Evolutionary conservation across 2,329 filamentous ascomycete species (phyloP).

Genomic region (Aspergillus alliaceus): DNA sequence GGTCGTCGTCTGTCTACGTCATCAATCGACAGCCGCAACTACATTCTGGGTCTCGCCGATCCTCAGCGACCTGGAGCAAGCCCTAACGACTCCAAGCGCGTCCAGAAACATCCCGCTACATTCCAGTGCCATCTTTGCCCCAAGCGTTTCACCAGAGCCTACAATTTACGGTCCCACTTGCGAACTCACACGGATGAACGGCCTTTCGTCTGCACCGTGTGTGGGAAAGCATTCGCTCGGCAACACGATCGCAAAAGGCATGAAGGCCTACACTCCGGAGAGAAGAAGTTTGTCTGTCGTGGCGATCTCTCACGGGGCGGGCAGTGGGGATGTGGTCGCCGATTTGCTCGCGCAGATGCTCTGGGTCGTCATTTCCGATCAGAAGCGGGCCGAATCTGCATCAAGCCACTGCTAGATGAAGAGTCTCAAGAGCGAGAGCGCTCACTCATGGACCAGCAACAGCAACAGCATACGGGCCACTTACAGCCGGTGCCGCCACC

Average conservation of each 20-base stretch:
- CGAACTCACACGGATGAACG: conserved; percentile 96
- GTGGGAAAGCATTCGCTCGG: conserved; percentile 93
- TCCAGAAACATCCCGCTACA: conserved; percentile 95
- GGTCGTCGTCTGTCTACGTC: conserved; percentile 46
- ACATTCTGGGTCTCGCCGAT: conserved; percentile 89
- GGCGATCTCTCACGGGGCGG: conserved; percentile 81
- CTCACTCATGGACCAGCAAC: conserved; percentile 69
- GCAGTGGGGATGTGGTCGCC: conserved; percentile 88
- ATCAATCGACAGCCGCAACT: conserved; percentile 61
- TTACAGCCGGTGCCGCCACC: conserved; percentile 57
- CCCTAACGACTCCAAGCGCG: conserved; percentile 68
- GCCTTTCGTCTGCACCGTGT: conserved; percentile 95
- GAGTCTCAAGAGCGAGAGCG: conserved; percentile 82
- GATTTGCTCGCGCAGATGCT: conserved; percentile 93
- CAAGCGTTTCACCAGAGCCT: conserved; percentile 93
- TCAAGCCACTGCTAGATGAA: conserved; percentile 94
- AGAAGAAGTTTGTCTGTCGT: conserved; percentile 98
- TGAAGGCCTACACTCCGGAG: conserved; percentile 91
- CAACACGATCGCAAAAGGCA: conserved; percentile 97
- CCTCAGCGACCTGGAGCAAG: conserved; percentile 73
- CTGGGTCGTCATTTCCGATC: conserved; percentile 92
- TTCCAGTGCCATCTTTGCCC: conserved; percentile 94
- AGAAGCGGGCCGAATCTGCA: conserved; percentile 92
- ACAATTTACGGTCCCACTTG: conserved; percentile 92
- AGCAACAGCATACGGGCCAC: conserved; percentile 57